Conservation (phyloP, 1,284 basidiomycete species). For the Omphalotus olearius region DNA sequence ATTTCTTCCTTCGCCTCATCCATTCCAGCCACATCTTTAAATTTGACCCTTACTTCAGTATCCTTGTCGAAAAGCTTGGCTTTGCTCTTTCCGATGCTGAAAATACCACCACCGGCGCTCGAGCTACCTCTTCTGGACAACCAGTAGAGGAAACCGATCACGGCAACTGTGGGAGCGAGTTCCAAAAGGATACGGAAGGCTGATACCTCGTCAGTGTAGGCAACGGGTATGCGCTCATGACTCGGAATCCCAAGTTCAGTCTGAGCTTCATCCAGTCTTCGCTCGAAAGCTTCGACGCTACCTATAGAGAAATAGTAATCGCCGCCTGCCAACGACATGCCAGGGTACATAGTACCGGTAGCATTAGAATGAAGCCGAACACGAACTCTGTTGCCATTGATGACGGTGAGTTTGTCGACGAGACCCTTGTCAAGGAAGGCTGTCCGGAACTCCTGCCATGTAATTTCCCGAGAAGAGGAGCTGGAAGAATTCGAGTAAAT, state of each 20-base stretch:
- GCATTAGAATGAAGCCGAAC: constrained; percentile 87
- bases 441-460: constrained; percentile 98
- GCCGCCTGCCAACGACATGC: constrained; percentile 42
- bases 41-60: constrained; percentile 90
- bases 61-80: constrained; percentile 99
- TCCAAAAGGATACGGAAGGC: constrained; percentile 81
- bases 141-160: constrained; percentile 89
- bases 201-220: constrained; percentile 94
- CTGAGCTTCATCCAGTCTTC: constrained; percentile 92
- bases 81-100: constrained; percentile 94
- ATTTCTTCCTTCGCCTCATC: constrained; percentile 99
- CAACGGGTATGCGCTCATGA: constrained; percentile 92
- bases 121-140: constrained; percentile 79
- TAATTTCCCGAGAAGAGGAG: constrained; percentile 81
- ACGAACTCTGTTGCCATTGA: constrained; percentile 89
- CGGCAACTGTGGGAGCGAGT: constrained; percentile 91
- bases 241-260: constrained; percentile 88
- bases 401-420: constrained; percentile 91
- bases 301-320: constrained; percentile 97
- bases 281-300: constrained; percentile 95
- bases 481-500: constrained; percentile 59
- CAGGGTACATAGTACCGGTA: constrained; percentile 67
- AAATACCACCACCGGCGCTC: constrained; percentile 84
- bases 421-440: constrained; percentile 95
- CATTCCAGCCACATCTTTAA: constrained; percentile 98